Evolutionary conservation across 1,139 yeast genomes (phyloP).

Genomic region (Magnusiomyces sp.): DNA sequence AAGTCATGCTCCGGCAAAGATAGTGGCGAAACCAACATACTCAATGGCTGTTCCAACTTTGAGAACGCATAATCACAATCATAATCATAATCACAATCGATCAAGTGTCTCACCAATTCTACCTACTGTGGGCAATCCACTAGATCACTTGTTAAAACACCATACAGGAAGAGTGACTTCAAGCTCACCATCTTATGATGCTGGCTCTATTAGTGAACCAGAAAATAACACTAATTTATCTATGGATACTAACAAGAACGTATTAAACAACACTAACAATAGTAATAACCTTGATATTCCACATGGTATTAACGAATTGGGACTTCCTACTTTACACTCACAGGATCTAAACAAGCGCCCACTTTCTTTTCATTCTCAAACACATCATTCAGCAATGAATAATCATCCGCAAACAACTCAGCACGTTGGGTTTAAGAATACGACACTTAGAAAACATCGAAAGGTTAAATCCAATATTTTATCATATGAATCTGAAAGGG

Average conservation of each 20-base stretch:
- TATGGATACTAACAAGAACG: neutral
- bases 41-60: too few relatives aligned
- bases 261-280: neutral
- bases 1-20: too few relatives aligned
- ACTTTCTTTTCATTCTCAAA: neutral
- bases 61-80: too few relatives aligned
- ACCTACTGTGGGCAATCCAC: too few relatives aligned
- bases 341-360: neutral
- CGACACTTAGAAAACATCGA: conserved; percentile 1
- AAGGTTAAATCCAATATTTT: neutral
- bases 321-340: neutral
- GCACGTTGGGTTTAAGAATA: conserved; percentile 1
- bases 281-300: neutral
- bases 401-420: neutral
- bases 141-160: too few relatives aligned
- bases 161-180: too few relatives aligned
- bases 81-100: too few relatives aligned
- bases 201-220: neutral
- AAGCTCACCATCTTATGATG: too few relatives aligned
- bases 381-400: too few relatives aligned
- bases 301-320: neutral
- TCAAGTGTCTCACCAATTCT: too few relatives aligned
- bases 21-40: too few relatives aligned
- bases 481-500: too few relatives aligned
- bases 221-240: neutral